Conservation (phyloP, 371 early-diverging fungal genomes). For the Batrachochytrium dendrobatidis region DNA sequence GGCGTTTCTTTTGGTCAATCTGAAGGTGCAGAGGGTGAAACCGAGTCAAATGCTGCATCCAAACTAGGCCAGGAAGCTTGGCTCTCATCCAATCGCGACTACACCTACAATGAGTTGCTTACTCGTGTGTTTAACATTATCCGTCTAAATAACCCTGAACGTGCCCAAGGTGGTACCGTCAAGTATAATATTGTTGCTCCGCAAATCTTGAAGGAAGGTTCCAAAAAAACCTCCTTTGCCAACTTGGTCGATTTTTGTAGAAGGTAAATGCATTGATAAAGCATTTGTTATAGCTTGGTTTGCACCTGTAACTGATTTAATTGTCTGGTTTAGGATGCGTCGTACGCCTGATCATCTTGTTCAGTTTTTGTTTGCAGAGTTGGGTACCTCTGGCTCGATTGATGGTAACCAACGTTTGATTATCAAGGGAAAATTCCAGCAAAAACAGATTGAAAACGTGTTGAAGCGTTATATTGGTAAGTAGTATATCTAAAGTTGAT, state of each 20-base stretch:
- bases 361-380: constrained; percentile 96
- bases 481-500: constrained; percentile 7
- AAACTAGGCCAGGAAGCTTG: constrained; percentile 63
- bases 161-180: constrained; percentile 79
- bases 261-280: too few relatives aligned
- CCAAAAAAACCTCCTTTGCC: constrained; percentile 92
- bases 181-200: constrained; percentile 92
- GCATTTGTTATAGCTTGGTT: not conserved
- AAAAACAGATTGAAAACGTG: constrained; percentile 98
- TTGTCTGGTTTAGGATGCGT: constrained; percentile 56
- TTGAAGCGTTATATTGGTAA: constrained; percentile 93
- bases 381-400: constrained; percentile 97
- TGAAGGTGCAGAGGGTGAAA: constrained; percentile 15
- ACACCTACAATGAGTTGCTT: constrained; percentile 90
- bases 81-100: constrained; percentile 87
- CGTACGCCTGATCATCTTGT: constrained; percentile 96
- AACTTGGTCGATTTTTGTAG: constrained; percentile 91
- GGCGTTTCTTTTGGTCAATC: constrained; percentile 22
- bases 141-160: constrained; percentile 90
- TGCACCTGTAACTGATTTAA: not conserved
- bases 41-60: constrained; percentile 4
- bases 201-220: constrained; percentile 85
- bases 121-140: constrained; percentile 86
- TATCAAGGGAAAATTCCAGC: constrained; percentile 98
- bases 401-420: constrained; percentile 91